Evolutionary conservation across 2,329 filamentous ascomycete species (phyloP).

Genomic region (Diplocarpon rosae): DNA sequence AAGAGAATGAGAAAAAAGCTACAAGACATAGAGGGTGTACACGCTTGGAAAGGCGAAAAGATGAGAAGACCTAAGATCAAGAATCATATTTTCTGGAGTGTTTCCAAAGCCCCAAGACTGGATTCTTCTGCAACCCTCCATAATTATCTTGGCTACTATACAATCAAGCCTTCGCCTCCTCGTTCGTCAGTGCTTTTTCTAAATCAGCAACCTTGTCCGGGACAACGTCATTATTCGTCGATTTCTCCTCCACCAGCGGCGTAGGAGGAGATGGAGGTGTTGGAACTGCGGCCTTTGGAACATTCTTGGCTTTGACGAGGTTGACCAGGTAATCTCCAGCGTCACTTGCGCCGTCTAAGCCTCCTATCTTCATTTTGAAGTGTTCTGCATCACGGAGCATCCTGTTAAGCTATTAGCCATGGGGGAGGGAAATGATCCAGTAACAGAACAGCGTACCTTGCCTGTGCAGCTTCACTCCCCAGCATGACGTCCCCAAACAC

Average conservation of each 20-base stretch:
- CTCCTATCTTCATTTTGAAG: constrained; percentile 49
- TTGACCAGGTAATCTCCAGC: constrained; percentile 58
- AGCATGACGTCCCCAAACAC: constrained; percentile 50
- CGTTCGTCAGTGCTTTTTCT: too few relatives aligned
- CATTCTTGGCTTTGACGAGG: constrained; percentile 46
- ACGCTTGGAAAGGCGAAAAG: too few relatives aligned
- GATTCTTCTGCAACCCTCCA: too few relatives aligned
- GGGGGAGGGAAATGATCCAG: too few relatives aligned
- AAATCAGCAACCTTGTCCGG: too few relatives aligned
- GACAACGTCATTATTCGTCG: background rate
- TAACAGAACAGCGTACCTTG: constrained; percentile 37
- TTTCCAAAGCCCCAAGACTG: too few relatives aligned
- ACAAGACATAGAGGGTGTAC: too few relatives aligned
- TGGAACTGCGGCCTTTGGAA: constrained; percentile 8
- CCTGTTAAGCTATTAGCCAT: constrained; percentile 29
- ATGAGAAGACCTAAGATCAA: too few relatives aligned
- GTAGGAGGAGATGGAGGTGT: background rate
- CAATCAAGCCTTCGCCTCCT: too few relatives aligned
- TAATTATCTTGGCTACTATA: too few relatives aligned
- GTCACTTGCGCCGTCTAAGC: constrained; percentile 56
- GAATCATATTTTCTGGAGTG: too few relatives aligned
- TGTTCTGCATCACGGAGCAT: constrained; percentile 53
- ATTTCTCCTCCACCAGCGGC: background rate
- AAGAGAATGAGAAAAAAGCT: too few relatives aligned
- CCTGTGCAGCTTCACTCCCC: constrained; percentile 47